Base-by-base conservation (phyloP, 2,329 filamentous ascomycete species). In the Trichoderma pleuroti region DNA sequence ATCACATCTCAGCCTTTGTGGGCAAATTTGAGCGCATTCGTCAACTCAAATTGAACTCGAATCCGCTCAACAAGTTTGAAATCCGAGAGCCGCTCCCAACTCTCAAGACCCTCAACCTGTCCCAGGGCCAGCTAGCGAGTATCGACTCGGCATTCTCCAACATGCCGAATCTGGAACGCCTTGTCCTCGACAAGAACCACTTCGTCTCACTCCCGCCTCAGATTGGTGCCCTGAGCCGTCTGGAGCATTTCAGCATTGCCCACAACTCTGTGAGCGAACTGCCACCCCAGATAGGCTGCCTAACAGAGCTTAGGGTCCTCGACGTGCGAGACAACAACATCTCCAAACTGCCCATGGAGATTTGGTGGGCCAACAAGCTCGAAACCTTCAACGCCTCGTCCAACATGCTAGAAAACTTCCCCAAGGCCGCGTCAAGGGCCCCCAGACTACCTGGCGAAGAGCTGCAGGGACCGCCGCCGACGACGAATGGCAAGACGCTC, bases 301-400 rank as follows among this genome's bases (percentile, higher is more conserved):
- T 99, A 28, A 88, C 86, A 0, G 95, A 98, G 79, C 85, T 99
- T 72, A 91, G 90, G 67, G 91, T 94, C 73, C 85, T 99, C 52
- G 95, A 99, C 78, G 87, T 98, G 21, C 89, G 95, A 73, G 93
- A 96, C 77, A 99, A 98, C 83, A 99, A 98, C 77, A 87, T 99
- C 71, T 92, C 91, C 74, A 92, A 91, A 76, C 84, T 99, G 36
- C 96, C 96, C 2, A 89, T 93, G 77, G 96, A 99, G 78, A 87
- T 99, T n/a, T 99, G 96, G 96, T 95, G 93, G 85, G 95, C 95
- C 65, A 91, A 91, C 75, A 94, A 92, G 78, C 82, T 99, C 68
- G 94, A 98, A 80, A 95, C 92, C 0, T 87, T 99, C 71, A 99
- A 99, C 76, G 91, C 97, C 14, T 98, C 95, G 0, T 98, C 96